Evolutionary conservation across 345 rosid genomes (phyloP), one percentile per base, ranked within the genome.

Genomic region (Syzygium aromaticum): DNA sequence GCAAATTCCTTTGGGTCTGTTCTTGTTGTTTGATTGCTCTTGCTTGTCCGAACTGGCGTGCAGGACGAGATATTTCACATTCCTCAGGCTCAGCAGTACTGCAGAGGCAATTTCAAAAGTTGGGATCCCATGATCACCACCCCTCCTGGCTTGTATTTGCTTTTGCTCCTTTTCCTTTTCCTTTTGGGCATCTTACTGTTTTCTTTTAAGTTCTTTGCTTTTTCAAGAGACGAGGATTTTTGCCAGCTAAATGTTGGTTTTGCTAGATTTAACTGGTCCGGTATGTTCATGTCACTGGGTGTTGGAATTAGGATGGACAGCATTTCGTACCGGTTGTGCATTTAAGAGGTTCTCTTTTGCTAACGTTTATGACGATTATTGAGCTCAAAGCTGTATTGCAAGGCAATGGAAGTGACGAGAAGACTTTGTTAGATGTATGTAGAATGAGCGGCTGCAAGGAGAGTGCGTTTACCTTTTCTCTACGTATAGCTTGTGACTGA

Each of bases 91-190:
- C 98, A 95, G 89, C 91, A 93, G 85, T 98, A 95, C 89, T 96
- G 99, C 90, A 91, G 90, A 54, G 96, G 96, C 8, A 88, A 95
- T 90, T 93, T 98, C 86, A 92, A 87, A 89, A 98, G 95, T 86
- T 98, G 99, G 99, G 96, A 98, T 90, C 99, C 99, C 87, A 98
- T 95, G 99, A 98, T 96, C 89, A 98, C 99, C 78, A 98, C 98
- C 43, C 99, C 99, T 64, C 99, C 99, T 93, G 99, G 98, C 91
- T 87, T 98, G 99, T 96, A 94, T 33, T 90, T 25, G 87, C 53
- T 33, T 51, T 16, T 12, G 23, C 63, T 49, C 56, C 83, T 89
- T 17, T 56, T 85, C 59, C 54, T 14, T 27, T 22, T 5, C 63
- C 88, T 86, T 85, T 15, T 22, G 46, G 27, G 51, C 59, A 38